Evolutionary conservation across 176 grass and related monocot genomes (phyloP), one percentile per base, ranked within the genome.

Genomic region (Carex kokanica): DNA sequence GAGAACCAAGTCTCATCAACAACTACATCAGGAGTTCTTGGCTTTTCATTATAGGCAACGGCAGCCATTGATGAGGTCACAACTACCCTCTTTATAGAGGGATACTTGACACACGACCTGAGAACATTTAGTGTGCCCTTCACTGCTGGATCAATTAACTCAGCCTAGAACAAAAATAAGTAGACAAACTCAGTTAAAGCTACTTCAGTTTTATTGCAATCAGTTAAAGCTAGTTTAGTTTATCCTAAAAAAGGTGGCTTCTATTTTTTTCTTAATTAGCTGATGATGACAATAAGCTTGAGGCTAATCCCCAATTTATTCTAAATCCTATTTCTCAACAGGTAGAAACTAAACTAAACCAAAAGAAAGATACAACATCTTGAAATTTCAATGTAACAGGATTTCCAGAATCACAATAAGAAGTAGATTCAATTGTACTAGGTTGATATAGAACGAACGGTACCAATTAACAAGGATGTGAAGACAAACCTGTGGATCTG

Each of bases 91-190:
- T 85, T 88, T 51, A 88, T 18, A 38, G 82, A 88, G 79, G 41
- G 79, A 52, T 60, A 38, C 71, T 81, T 81, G 25, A 59, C 45
- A 17, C 87, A 88, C 18, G 87, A 75, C 21, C 58, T 52, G 36
- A 88, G 70, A 61, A 88, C 87, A 74, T 88, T 88, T 53, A 88
- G 36, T 71, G 87, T 81, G n/a, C 87, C 82, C 15, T 88, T 88
- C 18, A 88, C 52, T 25, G 87, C 87, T 73, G 85, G 85, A 6
- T 87, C 66, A 83, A 87, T 74, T 47, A 87, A 14, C n/a, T 87
- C 66, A 49, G 66, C 49, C 85, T 87, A 60, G 4, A 82, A 29
- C 18, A 64, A 82, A 66, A 41, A 77, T 61, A 77, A 84, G 4
- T 61, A 58, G 20, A 25, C 61, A 15, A 9, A 55, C 13, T 21